These are phyloP conservation scores for Cardiospermum halicacabum DNA, from an alignment of 345 rosid species.

Conservation along the genomic window DNA sequence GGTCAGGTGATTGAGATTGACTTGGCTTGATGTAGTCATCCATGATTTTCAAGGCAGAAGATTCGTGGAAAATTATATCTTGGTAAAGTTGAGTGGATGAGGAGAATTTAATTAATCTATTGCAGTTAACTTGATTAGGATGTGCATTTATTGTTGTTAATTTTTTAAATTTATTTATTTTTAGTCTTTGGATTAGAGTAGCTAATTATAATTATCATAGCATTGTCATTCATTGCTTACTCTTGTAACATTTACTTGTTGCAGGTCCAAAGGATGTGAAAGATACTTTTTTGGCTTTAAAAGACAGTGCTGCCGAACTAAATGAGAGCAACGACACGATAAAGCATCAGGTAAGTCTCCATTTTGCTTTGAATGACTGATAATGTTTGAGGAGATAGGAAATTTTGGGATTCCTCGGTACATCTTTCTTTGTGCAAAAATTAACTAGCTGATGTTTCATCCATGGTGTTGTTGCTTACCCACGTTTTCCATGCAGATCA, in stretches of 20 bases:
- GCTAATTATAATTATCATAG: not conserved
- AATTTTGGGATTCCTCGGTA: not conserved
- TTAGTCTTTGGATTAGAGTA: not conserved
- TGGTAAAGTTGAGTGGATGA: no score
- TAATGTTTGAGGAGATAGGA: slow-evolving; percentile 9
- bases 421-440: not conserved
- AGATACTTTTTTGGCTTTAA: slow-evolving; percentile 60
- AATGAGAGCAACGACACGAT: slow-evolving; percentile 44
- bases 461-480: not conserved
- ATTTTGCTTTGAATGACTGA: slow-evolving; percentile 9
- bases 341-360: slow-evolving; percentile 64
- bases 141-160: no score
- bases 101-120: no score
- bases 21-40: no score
- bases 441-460: not conserved
- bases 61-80: no score
- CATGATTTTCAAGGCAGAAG: no score
- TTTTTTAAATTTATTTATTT: no score
- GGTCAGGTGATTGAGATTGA: no score
- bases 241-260: slow-evolving; percentile 20
- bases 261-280: slow-evolving; percentile 76
- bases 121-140: no score
- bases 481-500: slow-evolving; percentile 51
- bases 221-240: not conserved
- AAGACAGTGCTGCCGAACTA: slow-evolving; percentile 63